Evolutionary conservation across 148 eudicot genomes (phyloP), one percentile per base, ranked within the genome.

Genomic region (Simmondsia chinensis): DNA sequence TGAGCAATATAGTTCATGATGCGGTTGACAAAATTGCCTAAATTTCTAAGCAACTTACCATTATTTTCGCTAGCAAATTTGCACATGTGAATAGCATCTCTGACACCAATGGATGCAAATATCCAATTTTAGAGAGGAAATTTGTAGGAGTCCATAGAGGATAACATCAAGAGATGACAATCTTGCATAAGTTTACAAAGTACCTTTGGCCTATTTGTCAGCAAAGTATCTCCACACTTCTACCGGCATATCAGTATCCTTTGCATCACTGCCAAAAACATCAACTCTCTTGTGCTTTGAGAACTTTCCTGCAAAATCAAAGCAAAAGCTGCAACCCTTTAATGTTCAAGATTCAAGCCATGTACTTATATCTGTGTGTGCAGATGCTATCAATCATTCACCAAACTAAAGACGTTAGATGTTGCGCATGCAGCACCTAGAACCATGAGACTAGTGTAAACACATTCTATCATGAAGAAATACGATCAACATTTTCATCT

Each of bases 221-320:
- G 65, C 72, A 91, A 50, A 91, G 59, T 85, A 91, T 72, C 97
- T 70, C 97, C 97, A 91, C 18, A 91, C 95, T 75, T 79, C 97
- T 6, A 79, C 97, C 55, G 96, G 96, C 64, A 88, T 80, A 35
- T 57, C 57, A 39, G 96, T 83, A 54, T 83, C 82, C 75, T 83
- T 87, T 35, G 79, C 96, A 64, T 87, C 94, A 73, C 83, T 87
- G 33, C 96, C 96, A 56, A 87, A 87, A 43, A 87, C 94, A 41
- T 94, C 96, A n/a, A 87, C 63, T 19, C 96, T 94, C 74, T 83
- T 83, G 55, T 89, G 83, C 74, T 87, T 87, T 20, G 96, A 87
- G 50, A 87, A 87, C 52, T 83, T 87, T 18, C 96, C 96, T 87
- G 69, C 48, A 52, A 18, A 56, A 30, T 21, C 27, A 42, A 53